Evolutionary conservation across 495 filamentous ascomycete species (phyloP), one percentile per base, ranked within the genome.

Genomic region (Aspergillus diversus): DNA sequence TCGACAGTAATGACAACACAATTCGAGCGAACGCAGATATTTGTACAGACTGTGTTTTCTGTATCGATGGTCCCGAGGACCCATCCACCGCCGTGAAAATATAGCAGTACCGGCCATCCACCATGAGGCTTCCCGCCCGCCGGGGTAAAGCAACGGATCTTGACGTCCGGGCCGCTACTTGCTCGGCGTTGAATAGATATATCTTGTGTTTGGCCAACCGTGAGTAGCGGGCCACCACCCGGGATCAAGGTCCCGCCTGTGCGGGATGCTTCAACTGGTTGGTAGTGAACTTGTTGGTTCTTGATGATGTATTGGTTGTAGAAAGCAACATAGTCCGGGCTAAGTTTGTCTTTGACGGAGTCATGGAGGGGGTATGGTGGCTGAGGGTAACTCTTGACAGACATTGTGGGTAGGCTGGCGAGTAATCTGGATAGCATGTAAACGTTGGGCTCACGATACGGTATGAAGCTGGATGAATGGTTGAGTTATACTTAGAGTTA

Each of bases 61-160:
- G 83, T 85, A 48, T 86, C 76, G 42, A 87, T 84, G 39, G 81
- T 83, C 0, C 84, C 84, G 46, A 87, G 60, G 11, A 86, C 84
- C 84, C 84, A 87, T 11, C 84, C 84, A 5, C 83, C 84, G 11
- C 84, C 84, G 60, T 87, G 84, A 65, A 83, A 81, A 63, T 84
- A 87, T 4, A 87, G 57, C 71, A 83, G 78, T 15, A 83, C 78
- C 3, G 83, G 82, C 83, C 83, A 87, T 59, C 84, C 84, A 1
- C 61, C 67, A 11, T 67, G 67, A 0, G 84, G 83, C 9, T 43
- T 66, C 9, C 73, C 61, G 0, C 79, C 78, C 4, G 69, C 69
- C 0, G 83, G 83, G 3, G 80, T 84, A 61, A 86, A 86, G 76
- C 21, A 85, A 58, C 0, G 59, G 66, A 43, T 15, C 4, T 43